Conservation (phyloP, 345 rosid genomes). For the Citrus trifoliata region DNA sequence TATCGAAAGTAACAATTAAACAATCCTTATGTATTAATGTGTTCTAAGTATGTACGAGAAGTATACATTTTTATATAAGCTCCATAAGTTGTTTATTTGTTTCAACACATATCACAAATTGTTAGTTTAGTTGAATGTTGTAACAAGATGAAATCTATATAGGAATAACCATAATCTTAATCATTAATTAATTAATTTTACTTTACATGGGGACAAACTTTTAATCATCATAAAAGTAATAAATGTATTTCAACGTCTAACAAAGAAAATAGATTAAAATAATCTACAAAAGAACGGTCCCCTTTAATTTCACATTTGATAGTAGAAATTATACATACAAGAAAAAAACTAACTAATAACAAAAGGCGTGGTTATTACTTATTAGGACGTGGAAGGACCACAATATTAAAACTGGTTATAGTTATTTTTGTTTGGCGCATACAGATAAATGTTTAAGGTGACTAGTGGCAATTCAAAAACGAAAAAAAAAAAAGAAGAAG, state of each 20-base stretch:
- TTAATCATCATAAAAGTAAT: background rate
- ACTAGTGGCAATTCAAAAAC: background rate
- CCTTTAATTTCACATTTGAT: background rate
- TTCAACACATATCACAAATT: background rate
- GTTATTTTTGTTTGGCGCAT: background rate
- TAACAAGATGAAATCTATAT: too few relatives aligned
- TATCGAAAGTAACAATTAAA: too few relatives aligned
- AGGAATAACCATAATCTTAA: background rate
- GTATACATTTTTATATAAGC: background rate
- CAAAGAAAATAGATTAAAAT: background rate
- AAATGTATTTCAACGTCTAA: background rate
- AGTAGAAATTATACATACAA: background rate
- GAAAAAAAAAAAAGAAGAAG: too few relatives aligned
- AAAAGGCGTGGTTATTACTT: background rate
- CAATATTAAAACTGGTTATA: background rate
- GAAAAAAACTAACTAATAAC: background rate
- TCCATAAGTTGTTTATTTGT: background rate
- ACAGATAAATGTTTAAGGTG: conserved; percentile 1
- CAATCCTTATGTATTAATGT: too few relatives aligned
- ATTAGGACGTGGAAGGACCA: background rate
- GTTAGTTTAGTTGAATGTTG: background rate
- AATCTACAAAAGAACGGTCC: background rate
- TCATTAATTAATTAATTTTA: background rate
- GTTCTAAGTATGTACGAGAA: too few relatives aligned
- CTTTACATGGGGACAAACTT: background rate